Base-by-base conservation (phyloP, 2,329 filamentous ascomycete genomes). In the Venturia carpophila region DNA sequence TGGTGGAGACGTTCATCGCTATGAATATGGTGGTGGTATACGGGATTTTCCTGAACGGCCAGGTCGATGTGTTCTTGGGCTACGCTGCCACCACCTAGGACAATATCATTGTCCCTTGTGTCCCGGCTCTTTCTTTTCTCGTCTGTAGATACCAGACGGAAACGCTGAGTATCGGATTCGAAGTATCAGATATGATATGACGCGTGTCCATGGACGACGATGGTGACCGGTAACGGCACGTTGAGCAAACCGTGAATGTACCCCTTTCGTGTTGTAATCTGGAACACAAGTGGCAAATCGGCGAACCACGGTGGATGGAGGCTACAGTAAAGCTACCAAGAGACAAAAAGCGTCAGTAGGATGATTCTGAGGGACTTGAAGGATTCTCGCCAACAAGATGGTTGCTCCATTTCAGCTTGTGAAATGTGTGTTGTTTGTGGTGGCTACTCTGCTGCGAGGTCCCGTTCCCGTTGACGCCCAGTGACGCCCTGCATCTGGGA, bases 11-110 rank as follows among this genome's bases (percentile, higher is more conserved):
- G 4, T 27, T 61, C n/a, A 61, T 43, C 17, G 37, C 60, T 5
- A 43, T 61, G 60, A 61, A 42, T 11, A 3, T 61, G 4, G 60
- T 42, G 30, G 21, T 61, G 5, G 60, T 61, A 9, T 61, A 42
- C 13, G 60, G 60, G 1, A 42, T 61, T n/a, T 61, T 61, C 34
- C 2, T 61, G 3, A 42, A 42, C 24, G 60, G 39, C 27, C 60
- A 61, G n/a, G 15, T 61, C 21, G 60, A 61, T 39, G 60, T 61
- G 6, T 61, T 24, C 5, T 11, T 45, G 37, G 5, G 19, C 2
- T 45, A 42, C 6, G 24, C 10, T 11, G 24, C 60, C 13, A 42
- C 13, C 4, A 21, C 10, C 45, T 47, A 24, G 21, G 45, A 21
- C 45, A 34, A 34, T 47, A 9, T 7, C 19, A 47, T 47, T 45